These are phyloP conservation scores for Cystobasidium pallidum DNA, from an alignment of 1,284 basidiomycete species.

Conservation along the genomic window DNA sequence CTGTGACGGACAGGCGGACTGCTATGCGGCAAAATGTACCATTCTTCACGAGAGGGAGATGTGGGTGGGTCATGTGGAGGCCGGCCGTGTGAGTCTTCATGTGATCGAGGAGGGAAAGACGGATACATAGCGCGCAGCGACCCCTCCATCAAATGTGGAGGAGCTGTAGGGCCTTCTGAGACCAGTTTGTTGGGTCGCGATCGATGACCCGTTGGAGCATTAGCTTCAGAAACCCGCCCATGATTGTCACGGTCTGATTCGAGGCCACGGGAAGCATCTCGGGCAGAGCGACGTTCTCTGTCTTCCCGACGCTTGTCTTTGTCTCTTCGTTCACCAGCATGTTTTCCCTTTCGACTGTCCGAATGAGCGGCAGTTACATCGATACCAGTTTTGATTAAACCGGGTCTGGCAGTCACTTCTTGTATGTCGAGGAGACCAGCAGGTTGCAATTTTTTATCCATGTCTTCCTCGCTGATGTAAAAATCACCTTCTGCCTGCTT, in stretches of 20 bases:
- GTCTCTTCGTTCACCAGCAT: not conserved
- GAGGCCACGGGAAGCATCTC: not conserved
- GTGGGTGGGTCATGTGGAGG: not conserved
- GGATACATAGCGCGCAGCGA: not conserved
- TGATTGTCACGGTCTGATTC: too few relatives aligned
- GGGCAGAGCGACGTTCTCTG: not conserved
- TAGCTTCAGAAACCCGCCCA: not conserved
- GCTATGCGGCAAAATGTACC: not conserved
- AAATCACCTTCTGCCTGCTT: not conserved
- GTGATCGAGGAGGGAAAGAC: not conserved
- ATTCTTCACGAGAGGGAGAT: not conserved
- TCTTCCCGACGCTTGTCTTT: not conserved
- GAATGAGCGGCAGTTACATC: not conserved
- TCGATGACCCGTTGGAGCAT: not conserved
- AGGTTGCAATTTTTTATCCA: not conserved
- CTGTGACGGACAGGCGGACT: not conserved
- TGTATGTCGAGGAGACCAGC: not conserved
- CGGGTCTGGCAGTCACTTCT: not conserved
- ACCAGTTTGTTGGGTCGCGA: not conserved
- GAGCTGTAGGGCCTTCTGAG: not conserved
- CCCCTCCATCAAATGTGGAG: not conserved
- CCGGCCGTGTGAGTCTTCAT: not conserved
- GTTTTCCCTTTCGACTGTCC: not conserved
- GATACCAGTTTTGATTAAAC: not conserved
- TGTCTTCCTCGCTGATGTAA: not conserved